phyloP scores from a whole-genome alignment of 495 filamentous ascomycete genomes.

The Penicillium lagena region DNA sequence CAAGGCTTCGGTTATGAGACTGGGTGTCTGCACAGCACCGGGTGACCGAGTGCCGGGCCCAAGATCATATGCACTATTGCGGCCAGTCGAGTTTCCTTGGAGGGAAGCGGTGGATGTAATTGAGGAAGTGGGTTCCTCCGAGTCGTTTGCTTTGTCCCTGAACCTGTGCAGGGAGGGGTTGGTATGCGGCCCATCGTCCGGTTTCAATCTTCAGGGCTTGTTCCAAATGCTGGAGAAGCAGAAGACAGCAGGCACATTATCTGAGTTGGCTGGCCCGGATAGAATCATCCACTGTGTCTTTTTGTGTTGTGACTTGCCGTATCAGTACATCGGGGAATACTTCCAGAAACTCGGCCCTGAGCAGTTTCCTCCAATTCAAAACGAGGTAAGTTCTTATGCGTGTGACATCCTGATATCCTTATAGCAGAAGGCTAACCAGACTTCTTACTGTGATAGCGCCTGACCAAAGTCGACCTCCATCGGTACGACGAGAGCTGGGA shows the following conservation, averaged over 20 bases:
- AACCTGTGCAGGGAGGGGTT: slow-evolving; percentile 50
- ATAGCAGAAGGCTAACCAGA: slow-evolving; percentile 2
- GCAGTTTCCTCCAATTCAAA: slow-evolving; percentile 50
- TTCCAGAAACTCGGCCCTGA: slow-evolving; percentile 46
- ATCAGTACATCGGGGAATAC: slow-evolving; percentile 57
- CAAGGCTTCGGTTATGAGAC: slow-evolving; percentile 44
- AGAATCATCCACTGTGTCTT: slow-evolving; percentile 52
- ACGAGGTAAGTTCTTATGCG: slow-evolving; percentile 35
- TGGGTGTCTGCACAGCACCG: slow-evolving; percentile 49
- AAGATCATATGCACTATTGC: slow-evolving; percentile 44
- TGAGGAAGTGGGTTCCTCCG: slow-evolving; percentile 46
- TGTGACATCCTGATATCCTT: background rate
- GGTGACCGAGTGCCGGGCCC: slow-evolving; percentile 55
- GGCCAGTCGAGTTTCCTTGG: slow-evolving; percentile 53
- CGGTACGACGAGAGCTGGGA: slow-evolving; percentile 51
- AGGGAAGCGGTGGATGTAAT: slow-evolving; percentile 44
- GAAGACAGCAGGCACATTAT: slow-evolving; percentile 37
- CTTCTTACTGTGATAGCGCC: slow-evolving; percentile 16
- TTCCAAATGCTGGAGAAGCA: slow-evolving; percentile 44
- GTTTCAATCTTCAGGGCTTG: slow-evolving; percentile 49
- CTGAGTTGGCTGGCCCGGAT: slow-evolving; percentile 35
- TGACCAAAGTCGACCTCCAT: slow-evolving; percentile 45
- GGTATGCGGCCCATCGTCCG: slow-evolving; percentile 55
- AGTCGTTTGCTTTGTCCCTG: slow-evolving; percentile 49
- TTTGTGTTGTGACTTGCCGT: slow-evolving; percentile 55